Conservation (phyloP, 2,329 filamentous ascomycete genomes). For the Aspergillus amoenus region DNA sequence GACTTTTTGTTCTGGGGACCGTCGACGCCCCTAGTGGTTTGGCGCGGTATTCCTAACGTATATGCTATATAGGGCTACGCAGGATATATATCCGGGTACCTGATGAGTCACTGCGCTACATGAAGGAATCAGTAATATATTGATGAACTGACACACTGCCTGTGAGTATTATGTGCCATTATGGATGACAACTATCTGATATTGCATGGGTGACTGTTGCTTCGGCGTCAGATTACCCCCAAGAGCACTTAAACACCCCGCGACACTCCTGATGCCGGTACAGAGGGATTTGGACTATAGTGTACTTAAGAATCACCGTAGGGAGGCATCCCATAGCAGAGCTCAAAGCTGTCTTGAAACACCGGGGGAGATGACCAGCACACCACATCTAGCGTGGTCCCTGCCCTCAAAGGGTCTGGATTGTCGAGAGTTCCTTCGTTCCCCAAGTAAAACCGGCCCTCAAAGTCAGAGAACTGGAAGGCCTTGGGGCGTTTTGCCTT, state of each 20-base stretch:
- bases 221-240: no score
- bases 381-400: neutral
- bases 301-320: neutral
- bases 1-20: neutral
- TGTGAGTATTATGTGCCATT: no score
- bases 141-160: no score
- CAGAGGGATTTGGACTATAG: neutral
- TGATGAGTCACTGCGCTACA: no score
- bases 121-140: no score
- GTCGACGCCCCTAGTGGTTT: neutral
- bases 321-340: constrained; percentile 2
- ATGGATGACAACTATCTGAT: no score
- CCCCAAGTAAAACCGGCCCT: neutral
- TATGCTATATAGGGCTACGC: no score
- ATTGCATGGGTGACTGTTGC: no score
- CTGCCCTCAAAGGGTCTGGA: neutral
- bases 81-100: no score
- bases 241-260: no score
- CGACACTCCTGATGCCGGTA: no score
- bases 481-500: neutral
- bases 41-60: no score
- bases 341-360: constrained; percentile 7
- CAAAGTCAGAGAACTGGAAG: neutral
- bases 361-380: neutral
- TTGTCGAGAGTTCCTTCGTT: neutral